Evolutionary conservation across 2,329 filamentous ascomycete genomes (phyloP).

Genomic region (Akanthomyces dipterigenus): DNA sequence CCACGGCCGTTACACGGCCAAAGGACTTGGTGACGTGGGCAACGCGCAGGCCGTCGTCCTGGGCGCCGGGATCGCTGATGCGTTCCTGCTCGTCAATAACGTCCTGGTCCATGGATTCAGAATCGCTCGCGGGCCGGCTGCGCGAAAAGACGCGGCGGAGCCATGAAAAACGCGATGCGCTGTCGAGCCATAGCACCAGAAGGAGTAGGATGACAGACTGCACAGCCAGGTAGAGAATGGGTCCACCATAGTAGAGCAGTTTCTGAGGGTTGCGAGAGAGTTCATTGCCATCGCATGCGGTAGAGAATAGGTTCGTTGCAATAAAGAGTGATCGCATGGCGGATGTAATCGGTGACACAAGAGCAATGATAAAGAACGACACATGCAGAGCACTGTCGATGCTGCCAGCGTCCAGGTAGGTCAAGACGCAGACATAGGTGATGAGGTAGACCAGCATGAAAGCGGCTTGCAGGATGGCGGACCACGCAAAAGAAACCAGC

Average conservation of each 20-base stretch:
- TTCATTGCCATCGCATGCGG: constrained; percentile 61
- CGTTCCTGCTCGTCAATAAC: constrained; percentile 58
- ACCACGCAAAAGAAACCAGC: constrained; percentile 76
- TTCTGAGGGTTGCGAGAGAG: constrained; percentile 62
- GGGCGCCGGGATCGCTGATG: constrained; percentile 37
- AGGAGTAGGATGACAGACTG: constrained; percentile 67
- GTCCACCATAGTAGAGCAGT: constrained; percentile 71
- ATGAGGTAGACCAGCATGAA: constrained; percentile 67
- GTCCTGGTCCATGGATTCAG: constrained; percentile 46
- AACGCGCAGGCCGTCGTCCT: constrained; percentile 65
- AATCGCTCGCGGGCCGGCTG: constrained; percentile 18
- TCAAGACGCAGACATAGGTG: constrained; percentile 64
- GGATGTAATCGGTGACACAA: constrained; percentile 70
- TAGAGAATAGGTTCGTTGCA: constrained; percentile 75
- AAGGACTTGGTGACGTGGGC: constrained; percentile 77
- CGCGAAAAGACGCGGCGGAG: constrained; percentile 36
- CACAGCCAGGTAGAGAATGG: constrained; percentile 73
- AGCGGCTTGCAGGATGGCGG: constrained; percentile 68
- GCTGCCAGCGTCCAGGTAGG: constrained; percentile 62
- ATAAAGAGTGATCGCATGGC: constrained; percentile 69
- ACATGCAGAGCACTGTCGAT: constrained; percentile 62
- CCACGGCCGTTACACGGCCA: constrained; percentile 68
- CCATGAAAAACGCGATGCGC: constrained; percentile 57
- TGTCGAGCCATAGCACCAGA: constrained; percentile 73
- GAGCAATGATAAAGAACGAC: constrained; percentile 68